Evolutionary conservation across 805 yeast genomes (phyloP).

Genomic region (Saturnispora hagleri): DNA sequence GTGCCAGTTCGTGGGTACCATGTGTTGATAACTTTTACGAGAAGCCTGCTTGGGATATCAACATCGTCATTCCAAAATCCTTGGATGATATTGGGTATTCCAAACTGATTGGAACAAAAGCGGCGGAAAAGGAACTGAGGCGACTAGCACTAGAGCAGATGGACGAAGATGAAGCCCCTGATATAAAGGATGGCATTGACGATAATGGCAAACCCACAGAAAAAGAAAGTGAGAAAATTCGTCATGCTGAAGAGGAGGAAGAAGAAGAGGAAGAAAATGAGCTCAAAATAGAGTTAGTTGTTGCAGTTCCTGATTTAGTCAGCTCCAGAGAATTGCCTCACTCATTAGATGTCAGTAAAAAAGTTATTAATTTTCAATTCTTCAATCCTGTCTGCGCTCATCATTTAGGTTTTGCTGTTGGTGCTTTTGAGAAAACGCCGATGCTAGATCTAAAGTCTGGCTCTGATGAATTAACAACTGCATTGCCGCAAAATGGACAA

Average conservation of each 20-base stretch:
- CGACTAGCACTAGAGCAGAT: slow-evolving; percentile 22
- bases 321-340: slow-evolving; percentile 66
- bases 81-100: slow-evolving; percentile 57
- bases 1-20: slow-evolving; percentile 97
- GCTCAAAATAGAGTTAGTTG: slow-evolving; percentile 41
- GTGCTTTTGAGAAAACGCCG: slow-evolving; percentile 66
- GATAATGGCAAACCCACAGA: slow-evolving; percentile 28
- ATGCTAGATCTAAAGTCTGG: slow-evolving; percentile 36
- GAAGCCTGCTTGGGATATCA: slow-evolving; percentile 85
- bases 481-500: slow-evolving; percentile 20
- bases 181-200: slow-evolving; percentile 17
- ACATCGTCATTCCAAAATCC: slow-evolving; percentile 75
- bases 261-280: slow-evolving; percentile 38
- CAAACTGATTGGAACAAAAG: slow-evolving; percentile 33
- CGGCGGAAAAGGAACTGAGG: slow-evolving; percentile 24
- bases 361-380: slow-evolving; percentile 66
- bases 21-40: slow-evolving; percentile 87
- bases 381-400: slow-evolving; percentile 87
- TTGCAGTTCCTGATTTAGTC: slow-evolving; percentile 62
- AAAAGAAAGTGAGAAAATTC: slow-evolving; percentile 14
- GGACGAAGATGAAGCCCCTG: slow-evolving; percentile 29
- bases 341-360: slow-evolving; percentile 64
- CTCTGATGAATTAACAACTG: slow-evolving; percentile 18
- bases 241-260: slow-evolving; percentile 23
- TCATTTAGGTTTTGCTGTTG: slow-evolving; percentile 91